A percentile compares a stretch with the other conserved stretches of the same genome.
Conservation (phyloP, 148 eudicot species). For the Dianthus caryophyllus region DNA sequence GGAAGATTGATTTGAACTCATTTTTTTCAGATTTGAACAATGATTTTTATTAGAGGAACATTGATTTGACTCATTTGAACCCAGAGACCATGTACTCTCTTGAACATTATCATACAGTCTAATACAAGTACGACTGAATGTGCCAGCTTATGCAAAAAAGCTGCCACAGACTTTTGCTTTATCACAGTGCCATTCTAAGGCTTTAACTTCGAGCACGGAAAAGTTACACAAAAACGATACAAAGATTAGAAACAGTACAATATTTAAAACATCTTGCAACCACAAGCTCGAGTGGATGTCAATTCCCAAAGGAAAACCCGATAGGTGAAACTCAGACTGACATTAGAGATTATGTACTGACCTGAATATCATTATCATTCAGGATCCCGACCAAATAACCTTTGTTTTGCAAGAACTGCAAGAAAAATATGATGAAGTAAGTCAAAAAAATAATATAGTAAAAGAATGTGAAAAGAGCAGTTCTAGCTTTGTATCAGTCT, state of each 20-base stretch:
- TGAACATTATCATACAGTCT: neutral
- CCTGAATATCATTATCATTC: conserved; percentile 63
- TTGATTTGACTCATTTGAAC: neutral
- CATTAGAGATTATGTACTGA: conserved; percentile 18
- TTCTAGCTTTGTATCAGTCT: neutral
- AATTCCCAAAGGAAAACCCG: neutral
- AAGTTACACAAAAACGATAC: neutral
- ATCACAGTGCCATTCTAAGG: neutral
- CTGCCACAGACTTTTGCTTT: neutral
- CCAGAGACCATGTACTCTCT: neutral
- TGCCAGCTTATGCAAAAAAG: neutral
- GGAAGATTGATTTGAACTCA: neutral
- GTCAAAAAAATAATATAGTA: neutral
- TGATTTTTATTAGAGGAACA: neutral
- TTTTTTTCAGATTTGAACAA: neutral
- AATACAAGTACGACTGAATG: conserved; percentile 2
- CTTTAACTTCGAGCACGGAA: neutral
- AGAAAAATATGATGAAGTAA: conserved; percentile 3
- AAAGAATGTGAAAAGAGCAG: neutral
- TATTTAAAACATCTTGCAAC: neutral
- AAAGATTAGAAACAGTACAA: neutral
- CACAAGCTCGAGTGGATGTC: conserved; percentile 5
- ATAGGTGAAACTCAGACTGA: neutral
- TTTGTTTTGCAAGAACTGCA: conserved; percentile 69
- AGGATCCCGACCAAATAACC: conserved; percentile 55